Evolutionary conservation across 331 rosid species (phyloP), one percentile per base, ranked within the genome.

Genomic region (Ulmus americana): DNA sequence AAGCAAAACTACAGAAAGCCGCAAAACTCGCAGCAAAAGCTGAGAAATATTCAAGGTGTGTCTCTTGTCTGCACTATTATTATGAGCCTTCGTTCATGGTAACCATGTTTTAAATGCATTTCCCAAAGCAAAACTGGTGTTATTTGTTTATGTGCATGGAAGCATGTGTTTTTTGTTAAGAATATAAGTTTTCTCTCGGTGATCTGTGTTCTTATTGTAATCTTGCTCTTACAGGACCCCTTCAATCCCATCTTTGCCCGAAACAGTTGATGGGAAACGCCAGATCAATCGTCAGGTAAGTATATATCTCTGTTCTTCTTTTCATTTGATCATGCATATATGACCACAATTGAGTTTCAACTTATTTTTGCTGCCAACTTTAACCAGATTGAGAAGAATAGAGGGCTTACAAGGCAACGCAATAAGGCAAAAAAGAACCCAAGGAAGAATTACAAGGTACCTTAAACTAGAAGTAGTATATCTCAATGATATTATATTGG

Each of bases 361-460:
- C 51, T 67, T 59, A 18, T 40, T 45, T 64, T 12, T 69, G 55
- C 58, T 56, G 22, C 56, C 49, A 12, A 71, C 68, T 13, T 42
- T 67, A 59, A 70, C 68, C 54, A 85, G 96, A 88, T 91, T 76
- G 82, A 79, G 76, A 91, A 91, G 84, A 88, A 91, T 61, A 77
- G 87, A 72, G 97, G 96, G 11, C 77, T 88, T 45, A 91, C 97
- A 59, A 77, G 89, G 6, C 47, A 35, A 13, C 85, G 89, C 39
- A 88, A 84, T 74, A 88, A 88, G 89, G 63, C 20, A 4, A 78
- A 50, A 7, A 91, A 91, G 90, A 91, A 86, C 81, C 90, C 96
- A 15, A 84, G 97, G 68, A 88, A 83, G 90, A 91, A 91, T 52
- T 91, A 91, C 85, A 92, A 68, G 97, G 97, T 92, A 83, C n/a